Conservation (phyloP, 768 basidiomycete species). For the Rhizopogon roseolus region DNA sequence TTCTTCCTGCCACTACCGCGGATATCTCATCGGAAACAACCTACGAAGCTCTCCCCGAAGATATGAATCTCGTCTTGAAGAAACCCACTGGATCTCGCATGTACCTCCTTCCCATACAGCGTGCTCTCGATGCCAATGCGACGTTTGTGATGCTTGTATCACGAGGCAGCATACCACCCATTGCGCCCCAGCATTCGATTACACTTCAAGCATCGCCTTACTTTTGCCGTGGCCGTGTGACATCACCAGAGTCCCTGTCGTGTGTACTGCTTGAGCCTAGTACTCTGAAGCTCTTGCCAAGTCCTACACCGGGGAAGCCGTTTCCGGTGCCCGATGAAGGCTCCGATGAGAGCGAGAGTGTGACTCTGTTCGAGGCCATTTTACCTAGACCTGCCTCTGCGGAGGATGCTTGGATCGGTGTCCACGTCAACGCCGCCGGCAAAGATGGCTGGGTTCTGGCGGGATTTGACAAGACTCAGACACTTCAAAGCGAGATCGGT, state of each 20-base stretch:
- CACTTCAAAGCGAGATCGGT: slow-evolving; percentile 27
- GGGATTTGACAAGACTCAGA: slow-evolving; percentile 36
- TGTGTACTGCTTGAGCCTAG: slow-evolving; percentile 42
- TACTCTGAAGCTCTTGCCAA: slow-evolving; percentile 58
- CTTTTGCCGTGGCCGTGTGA: slow-evolving; percentile 32
- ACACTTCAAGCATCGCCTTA: slow-evolving; percentile 45
- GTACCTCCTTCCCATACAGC: slow-evolving; percentile 45
- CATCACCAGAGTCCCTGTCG: slow-evolving; percentile 4
- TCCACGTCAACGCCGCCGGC: slow-evolving; percentile 43
- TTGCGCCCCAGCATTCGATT: slow-evolving; percentile 45
- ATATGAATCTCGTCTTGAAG: slow-evolving; percentile 35
- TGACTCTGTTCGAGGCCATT: slow-evolving; percentile 57
- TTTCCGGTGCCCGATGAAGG: slow-evolving; percentile 72
- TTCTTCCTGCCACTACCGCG: slow-evolving; percentile 27
- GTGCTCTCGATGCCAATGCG: slow-evolving; percentile 2
- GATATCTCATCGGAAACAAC: slow-evolving; percentile 10
- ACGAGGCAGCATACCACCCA: slow-evolving; percentile 45
- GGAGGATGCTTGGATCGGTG: slow-evolving; percentile 41
- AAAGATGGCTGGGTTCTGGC: slow-evolving; percentile 63
- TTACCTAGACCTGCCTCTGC: slow-evolving; percentile 23
- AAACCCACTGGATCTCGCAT: slow-evolving; percentile 38
- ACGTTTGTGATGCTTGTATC: slow-evolving; percentile 58
- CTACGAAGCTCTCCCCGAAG: slow-evolving; percentile 34
- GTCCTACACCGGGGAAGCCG: slow-evolving; percentile 41
- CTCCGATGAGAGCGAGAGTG: slow-evolving; percentile 69